phyloP scores from a whole-genome alignment of 2,329 filamentous ascomycete genomes.

The Colletotrichum camelliae region DNA sequence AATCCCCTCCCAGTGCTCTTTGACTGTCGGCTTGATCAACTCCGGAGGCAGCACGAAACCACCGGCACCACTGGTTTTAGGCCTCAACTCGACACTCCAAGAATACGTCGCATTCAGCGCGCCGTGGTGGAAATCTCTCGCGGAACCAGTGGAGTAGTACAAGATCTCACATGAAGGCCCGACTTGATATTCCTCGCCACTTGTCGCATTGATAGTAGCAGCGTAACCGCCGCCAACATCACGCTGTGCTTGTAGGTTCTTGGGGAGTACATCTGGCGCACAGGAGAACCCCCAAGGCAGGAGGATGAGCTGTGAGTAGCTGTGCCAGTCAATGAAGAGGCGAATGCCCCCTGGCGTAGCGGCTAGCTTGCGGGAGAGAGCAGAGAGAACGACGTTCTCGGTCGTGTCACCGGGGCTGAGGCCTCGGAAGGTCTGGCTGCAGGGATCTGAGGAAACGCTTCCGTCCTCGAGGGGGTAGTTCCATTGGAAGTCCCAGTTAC shows the following conservation, averaged over 20 bases:
- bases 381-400: conserved; percentile 52
- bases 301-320: conserved; percentile 60
- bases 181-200: conserved; percentile 23
- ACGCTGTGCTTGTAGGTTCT: conserved; percentile 27
- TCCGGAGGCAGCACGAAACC: conserved; percentile 26
- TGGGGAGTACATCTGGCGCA: conserved; percentile 26
- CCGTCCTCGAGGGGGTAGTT: conserved; percentile 30
- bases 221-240: conserved; percentile 42
- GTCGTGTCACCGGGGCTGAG: conserved; percentile 45
- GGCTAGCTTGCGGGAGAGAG: conserved; percentile 49
- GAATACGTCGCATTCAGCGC: conserved; percentile 25
- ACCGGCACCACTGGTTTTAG: conserved; percentile 8
- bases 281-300: conserved; percentile 63
- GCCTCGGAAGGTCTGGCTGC: conserved; percentile 49
- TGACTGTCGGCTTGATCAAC: conserved; percentile 24
- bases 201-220: conserved; percentile 40
- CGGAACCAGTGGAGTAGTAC: conserved; percentile 26
- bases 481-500: conserved; percentile 57
- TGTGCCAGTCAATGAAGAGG: conserved; percentile 65
- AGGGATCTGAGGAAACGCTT: conserved; percentile 49
- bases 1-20: conserved; percentile 27
- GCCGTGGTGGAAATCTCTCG: conserved; percentile 25
- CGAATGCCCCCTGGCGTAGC: conserved; percentile 48
- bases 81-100: conserved; percentile 27
- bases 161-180: conserved; percentile 26